Base-by-base conservation (phyloP, 208 protist species). In the Leishmania turanica region DNA sequence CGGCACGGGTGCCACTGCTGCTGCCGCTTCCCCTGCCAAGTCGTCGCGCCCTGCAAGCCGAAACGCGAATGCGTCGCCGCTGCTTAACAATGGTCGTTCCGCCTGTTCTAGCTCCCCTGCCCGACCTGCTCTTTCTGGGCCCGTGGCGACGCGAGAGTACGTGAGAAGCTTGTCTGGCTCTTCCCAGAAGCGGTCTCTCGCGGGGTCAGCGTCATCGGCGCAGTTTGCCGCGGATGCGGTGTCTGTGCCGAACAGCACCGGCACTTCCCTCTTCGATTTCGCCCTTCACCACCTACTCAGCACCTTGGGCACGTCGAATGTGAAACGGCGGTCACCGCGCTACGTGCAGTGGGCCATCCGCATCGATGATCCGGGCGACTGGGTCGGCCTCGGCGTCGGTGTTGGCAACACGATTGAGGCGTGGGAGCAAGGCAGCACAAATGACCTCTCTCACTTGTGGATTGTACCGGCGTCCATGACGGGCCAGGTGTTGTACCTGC, bases 381-480 rank as follows among this genome's bases (percentile, higher is more conserved):
- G 94, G 94, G 92, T 97, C 0, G 94, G 92, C 70, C 88, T 97
- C 75, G 94, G 94, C 40, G 94, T 96, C 13, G 94, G 94, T 31
- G 94, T 97, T 42, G 94, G 94, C 58, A 86, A 82, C 49, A 89
- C 86, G 21, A 89, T 93, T 31, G 82, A 93, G 3, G 79, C 87
- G 19, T 95, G 90, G 90, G 80, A 88, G 58, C 83, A 79, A 24
- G 88, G 83, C 68, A 77, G 86, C 49, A 86, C 79, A 3, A 93
- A 92, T 58, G 94, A 97, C 80, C 79, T 96, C 42, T 91, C 90
- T 31, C 94, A 97, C 73, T 79, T 97, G 34, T 97, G 94, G 92
- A 93, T 97, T 71, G 89, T 96, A 45, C 90, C 94, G 2, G 74
- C 79, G 11, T 83, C 79, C 34, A 83, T 79, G 40, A 77, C 71